Evolutionary conservation across 164 flowering plant species (phyloP).

Genomic region (Liriodendron chinense): DNA sequence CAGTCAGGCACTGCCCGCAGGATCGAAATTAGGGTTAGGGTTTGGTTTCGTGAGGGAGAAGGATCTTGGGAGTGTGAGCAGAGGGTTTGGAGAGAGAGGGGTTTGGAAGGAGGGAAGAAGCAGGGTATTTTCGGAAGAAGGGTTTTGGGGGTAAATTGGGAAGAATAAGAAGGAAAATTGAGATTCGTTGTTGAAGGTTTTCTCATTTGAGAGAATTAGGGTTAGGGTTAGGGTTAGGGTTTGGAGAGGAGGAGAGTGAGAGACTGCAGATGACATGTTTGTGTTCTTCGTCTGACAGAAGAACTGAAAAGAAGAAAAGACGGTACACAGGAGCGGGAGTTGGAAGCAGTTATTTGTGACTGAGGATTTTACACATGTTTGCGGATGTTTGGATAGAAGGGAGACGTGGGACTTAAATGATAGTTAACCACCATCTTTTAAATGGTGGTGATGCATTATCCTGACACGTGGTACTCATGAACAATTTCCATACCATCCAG

Average conservation of each 20-base stretch:
- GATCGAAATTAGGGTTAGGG: slow-evolving; percentile 31
- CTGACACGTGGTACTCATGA: too few species aligned
- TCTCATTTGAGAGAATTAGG: slow-evolving; percentile 31
- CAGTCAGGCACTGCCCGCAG: slow-evolving; percentile 66
- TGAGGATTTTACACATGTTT: slow-evolving; percentile 17
- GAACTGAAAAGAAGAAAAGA: background rate
- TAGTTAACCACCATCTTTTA: too few species aligned
- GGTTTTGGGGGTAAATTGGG: slow-evolving; percentile 25
- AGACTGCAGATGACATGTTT: slow-evolving; percentile 13
- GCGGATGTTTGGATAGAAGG: background rate
- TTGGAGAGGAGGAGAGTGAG: slow-evolving; percentile 23
- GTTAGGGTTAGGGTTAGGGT: slow-evolving; percentile 28
- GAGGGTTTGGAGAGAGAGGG: slow-evolving; percentile 3
- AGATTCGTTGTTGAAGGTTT: slow-evolving; percentile 18
- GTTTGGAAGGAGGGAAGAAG: slow-evolving; percentile 7
- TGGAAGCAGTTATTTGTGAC: slow-evolving; percentile 15
- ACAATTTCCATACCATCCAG: too few species aligned
- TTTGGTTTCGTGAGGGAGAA: slow-evolving; percentile 1
- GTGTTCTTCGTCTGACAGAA: background rate
- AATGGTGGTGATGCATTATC: too few species aligned
- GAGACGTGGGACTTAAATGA: too few species aligned
- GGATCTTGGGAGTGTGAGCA: slow-evolving; percentile 17
- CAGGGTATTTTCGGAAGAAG: slow-evolving; percentile 25
- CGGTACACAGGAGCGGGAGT: background rate
- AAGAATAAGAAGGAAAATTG: slow-evolving; percentile 22